phyloP scores from a whole-genome alignment of 208 protist genomes.

The Trypanosoma cruzi region DNA sequence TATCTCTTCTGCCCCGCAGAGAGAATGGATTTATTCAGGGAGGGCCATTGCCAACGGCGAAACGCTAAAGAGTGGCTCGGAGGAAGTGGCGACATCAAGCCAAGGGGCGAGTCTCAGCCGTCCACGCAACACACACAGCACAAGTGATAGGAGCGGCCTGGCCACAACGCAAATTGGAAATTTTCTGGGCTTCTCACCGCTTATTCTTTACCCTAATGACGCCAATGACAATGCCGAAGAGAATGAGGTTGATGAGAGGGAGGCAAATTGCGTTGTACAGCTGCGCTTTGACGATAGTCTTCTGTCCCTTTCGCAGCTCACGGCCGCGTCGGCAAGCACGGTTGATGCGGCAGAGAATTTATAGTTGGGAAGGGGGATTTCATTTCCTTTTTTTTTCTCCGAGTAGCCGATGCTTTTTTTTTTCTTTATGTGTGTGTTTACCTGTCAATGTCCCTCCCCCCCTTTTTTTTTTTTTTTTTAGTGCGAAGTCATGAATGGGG shows the following conservation, averaged over 20 bases:
- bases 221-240: not conserved
- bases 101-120: constrained; percentile 31
- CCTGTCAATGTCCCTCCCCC: constrained; percentile 18
- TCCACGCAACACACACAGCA: constrained; percentile 1
- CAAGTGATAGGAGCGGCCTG: constrained; percentile 15
- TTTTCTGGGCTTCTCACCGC: not conserved
- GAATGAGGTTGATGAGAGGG: constrained; percentile 7
- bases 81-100: constrained; percentile 23
- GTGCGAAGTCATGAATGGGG: no score
- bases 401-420: constrained; percentile 6
- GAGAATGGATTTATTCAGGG: constrained; percentile 10
- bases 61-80: constrained; percentile 12
- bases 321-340: constrained; percentile 17
- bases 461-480: constrained; percentile 16
- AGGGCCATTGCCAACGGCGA: not conserved
- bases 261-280: constrained; percentile 32
- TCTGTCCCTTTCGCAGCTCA: constrained; percentile 26
- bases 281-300: constrained; percentile 44
- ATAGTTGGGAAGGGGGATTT: not conserved
- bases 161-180: not conserved
- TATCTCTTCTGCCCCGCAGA: not conserved
- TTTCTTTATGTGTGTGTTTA: constrained; percentile 11
- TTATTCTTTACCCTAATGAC: not conserved
- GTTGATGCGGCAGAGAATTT: not conserved
- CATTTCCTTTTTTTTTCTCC: constrained; percentile 4